phyloP scores from a whole-genome alignment of 345 rosid species.

The Aurinia saxatilis region DNA sequence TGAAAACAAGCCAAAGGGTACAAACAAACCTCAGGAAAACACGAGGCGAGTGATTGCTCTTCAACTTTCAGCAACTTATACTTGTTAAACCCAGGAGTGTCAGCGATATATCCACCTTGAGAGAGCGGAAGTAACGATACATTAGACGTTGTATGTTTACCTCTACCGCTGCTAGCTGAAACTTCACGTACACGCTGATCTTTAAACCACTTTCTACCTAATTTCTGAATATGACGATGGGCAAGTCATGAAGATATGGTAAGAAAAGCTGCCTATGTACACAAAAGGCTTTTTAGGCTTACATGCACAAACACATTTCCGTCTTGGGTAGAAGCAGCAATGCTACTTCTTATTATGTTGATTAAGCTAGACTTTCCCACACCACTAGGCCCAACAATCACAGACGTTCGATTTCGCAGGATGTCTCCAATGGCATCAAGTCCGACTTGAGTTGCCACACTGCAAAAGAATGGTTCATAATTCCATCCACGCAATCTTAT shows the following conservation, averaged over 20 bases:
- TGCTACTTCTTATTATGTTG: constrained; percentile 57
- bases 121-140: constrained; percentile 73
- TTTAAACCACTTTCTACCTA: constrained; percentile 73
- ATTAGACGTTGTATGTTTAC: constrained; percentile 87
- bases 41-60: constrained; percentile 67
- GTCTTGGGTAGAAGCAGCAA: constrained; percentile 31
- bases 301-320: constrained; percentile 72
- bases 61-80: constrained; percentile 88
- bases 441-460: constrained; percentile 58
- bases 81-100: constrained; percentile 95
- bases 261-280: no score
- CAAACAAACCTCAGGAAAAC: constrained; percentile 80
- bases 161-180: constrained; percentile 73
- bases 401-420: constrained; percentile 75
- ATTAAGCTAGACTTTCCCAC: constrained; percentile 97
- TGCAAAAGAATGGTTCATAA: constrained; percentile 75
- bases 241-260: not conserved
- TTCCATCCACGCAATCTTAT: constrained; percentile 65
- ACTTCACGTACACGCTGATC: constrained; percentile 83
- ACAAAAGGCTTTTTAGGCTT: no score
- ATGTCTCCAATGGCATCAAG: constrained; percentile 52
- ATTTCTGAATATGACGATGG: constrained; percentile 43
- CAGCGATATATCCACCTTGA: constrained; percentile 81
- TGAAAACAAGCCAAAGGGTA: not conserved
- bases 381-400: constrained; percentile 95